Base-by-base conservation (phyloP, 2,329 filamentous ascomycete genomes). In the Pseudogymnoascus sp. region DNA sequence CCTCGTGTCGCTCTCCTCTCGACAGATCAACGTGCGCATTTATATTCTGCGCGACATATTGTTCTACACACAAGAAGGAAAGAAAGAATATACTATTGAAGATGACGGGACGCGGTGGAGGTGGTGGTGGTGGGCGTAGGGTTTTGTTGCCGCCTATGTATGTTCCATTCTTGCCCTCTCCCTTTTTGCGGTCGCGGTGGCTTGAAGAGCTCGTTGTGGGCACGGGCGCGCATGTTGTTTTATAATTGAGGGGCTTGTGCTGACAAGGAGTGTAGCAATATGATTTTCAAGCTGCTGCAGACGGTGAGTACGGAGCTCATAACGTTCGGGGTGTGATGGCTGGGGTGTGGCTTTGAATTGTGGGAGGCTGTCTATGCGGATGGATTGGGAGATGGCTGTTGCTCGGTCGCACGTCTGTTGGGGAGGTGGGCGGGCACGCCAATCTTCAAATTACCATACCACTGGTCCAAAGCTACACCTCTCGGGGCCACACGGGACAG, bases 211-310 rank as follows among this genome's bases (percentile, higher is more conserved):
- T 14, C 23, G 23, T 11, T 4, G 47, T 54, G 23, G 23, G 14
- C 47, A 14, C 47, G 26, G 12, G 12, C 26, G 47, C 47, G 26
- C 23, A 29, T 31, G 47, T 8, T 16, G 23, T 54, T 31, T 29
- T 54, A 2, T 54, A 8, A 54, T 16, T 31, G 47, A 11, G 23
- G 8, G 14, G 47, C 23, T 31, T 21, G 31, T 39, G 4, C 42
- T 59, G 12, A 47, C 29, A 11, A 60, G 16, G 5, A 7, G 23
- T 84, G 83, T 40, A 86, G 86, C 80, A 93, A 95, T 78, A 92
- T 92, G 77, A 93, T 95, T 76, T 95, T 95, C 85, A 96, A 95
- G 81, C 88, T 97, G 40, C 84, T 97, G 8, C 93, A 87, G 72
- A 79, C 77, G 67, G 72, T 29, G 67, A 72, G 39, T 74, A 71